These are phyloP conservation scores for Penstemon newberryi DNA, from an alignment of 257 asterid genomes.

Conservation along the genomic window DNA sequence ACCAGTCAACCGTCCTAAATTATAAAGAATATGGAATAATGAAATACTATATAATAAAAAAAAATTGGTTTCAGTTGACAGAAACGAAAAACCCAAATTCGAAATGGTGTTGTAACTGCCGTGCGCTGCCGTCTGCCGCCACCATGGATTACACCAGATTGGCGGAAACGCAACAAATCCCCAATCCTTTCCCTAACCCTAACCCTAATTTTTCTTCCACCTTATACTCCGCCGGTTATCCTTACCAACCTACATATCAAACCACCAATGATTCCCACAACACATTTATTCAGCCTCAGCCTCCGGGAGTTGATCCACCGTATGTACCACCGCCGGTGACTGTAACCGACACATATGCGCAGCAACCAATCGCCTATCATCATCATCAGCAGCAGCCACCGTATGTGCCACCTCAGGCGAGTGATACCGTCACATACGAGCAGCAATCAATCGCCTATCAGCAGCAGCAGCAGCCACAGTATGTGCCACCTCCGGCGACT, in stretches of 20 bases:
- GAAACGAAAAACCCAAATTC: too few species aligned
- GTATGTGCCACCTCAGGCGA: slow-evolving; percentile 24
- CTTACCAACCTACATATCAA: slow-evolving; percentile 16
- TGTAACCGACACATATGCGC: slow-evolving; percentile 28
- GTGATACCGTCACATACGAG: slow-evolving; percentile 25
- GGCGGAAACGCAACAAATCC: slow-evolving; percentile 37
- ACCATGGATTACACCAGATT: slow-evolving; percentile 30
- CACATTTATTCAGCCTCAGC: slow-evolving; percentile 28
- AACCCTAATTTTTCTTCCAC: slow-evolving; percentile 15
- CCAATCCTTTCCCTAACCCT: slow-evolving; percentile 35
- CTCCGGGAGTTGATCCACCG: slow-evolving; percentile 45
- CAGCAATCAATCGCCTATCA: slow-evolving; percentile 30
- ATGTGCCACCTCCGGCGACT: slow-evolving; percentile 21
- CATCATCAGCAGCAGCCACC: slow-evolving; percentile 30
- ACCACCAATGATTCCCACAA: slow-evolving; percentile 18
- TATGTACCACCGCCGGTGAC: slow-evolving; percentile 26
- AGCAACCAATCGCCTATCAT: slow-evolving; percentile 27
- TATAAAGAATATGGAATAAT: too few species aligned
- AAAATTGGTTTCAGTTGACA: too few species aligned
- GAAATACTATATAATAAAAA: too few species aligned
- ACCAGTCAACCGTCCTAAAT: too few species aligned
- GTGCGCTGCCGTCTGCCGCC: neutral
- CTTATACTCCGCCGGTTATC: slow-evolving; percentile 22
- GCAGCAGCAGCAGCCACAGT: slow-evolving; percentile 15
- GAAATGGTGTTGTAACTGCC: slow-evolving; percentile 1